phyloP scores from a whole-genome alignment of 257 asterid genomes.

The Verbascum thapsus region DNA sequence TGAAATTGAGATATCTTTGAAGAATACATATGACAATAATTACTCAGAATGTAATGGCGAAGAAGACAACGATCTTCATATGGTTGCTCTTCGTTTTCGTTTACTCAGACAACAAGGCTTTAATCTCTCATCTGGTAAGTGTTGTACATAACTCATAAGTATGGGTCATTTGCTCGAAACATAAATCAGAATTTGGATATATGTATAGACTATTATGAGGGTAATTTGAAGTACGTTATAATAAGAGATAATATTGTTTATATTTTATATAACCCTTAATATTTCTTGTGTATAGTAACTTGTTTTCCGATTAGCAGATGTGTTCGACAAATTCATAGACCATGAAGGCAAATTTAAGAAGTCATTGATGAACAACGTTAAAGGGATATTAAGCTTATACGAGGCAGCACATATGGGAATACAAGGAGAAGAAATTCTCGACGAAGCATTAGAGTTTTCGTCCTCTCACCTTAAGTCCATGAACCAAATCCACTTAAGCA shows the following conservation, averaged over 20 bases:
- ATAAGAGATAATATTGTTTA: no score
- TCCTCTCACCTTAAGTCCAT: slow-evolving; percentile 12
- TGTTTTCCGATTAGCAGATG: slow-evolving; percentile 9
- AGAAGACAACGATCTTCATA: slow-evolving; percentile 6
- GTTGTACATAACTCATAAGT: no score
- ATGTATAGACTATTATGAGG: no score
- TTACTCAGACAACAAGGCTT: slow-evolving; percentile 23
- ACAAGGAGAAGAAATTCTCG: slow-evolving; percentile 27
- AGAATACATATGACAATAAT: neutral
- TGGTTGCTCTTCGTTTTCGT: slow-evolving; percentile 29
- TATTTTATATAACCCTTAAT: no score
- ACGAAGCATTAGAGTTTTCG: slow-evolving; percentile 34
- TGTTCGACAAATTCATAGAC: slow-evolving; percentile 26
- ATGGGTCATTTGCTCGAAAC: no score
- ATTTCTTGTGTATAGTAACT: no score
- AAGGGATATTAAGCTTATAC: slow-evolving; percentile 30
- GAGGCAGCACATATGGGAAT: slow-evolving; percentile 29
- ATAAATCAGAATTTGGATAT: no score
- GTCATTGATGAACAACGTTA: neutral
- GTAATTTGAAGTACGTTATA: no score
- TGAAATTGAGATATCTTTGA: neutral
- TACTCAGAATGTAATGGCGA: neutral
- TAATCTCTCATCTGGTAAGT: slow-evolving; percentile 2
- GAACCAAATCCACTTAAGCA: neutral
- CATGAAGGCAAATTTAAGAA: slow-evolving; percentile 24